phyloP scores from a whole-genome alignment of 306 rosid genomes.

The Ochetophila trinervis region DNA sequence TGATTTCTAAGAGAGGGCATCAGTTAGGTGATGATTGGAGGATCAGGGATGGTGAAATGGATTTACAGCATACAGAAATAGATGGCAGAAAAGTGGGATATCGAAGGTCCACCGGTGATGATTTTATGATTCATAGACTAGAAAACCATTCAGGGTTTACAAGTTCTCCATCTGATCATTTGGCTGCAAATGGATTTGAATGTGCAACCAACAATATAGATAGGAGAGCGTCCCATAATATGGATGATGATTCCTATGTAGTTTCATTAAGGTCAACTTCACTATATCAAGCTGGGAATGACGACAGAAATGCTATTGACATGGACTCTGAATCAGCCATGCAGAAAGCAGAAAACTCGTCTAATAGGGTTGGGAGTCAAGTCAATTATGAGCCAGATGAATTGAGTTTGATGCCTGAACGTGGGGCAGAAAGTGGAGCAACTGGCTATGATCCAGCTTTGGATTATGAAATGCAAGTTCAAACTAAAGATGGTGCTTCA shows the following conservation, averaged over 20 bases:
- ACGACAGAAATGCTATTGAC: constrained; percentile 66
- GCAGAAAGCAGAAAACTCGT: constrained; percentile 44
- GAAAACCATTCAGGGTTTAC: constrained; percentile 38
- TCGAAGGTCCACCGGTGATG: constrained; percentile 54
- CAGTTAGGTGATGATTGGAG: constrained; percentile 34
- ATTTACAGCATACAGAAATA: constrained; percentile 61
- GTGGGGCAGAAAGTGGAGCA: constrained; percentile 61
- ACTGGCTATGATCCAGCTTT: constrained; percentile 76
- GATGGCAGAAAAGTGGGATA: constrained; percentile 56
- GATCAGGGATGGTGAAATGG: constrained; percentile 32
- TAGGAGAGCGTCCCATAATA: constrained; percentile 50
- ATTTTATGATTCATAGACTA: constrained; percentile 61
- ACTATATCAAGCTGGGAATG: constrained; percentile 49
- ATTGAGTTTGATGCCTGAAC: constrained; percentile 77
- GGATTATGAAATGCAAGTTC: constrained; percentile 81
- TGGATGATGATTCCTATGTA: constrained; percentile 83
- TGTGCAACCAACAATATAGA: constrained; percentile 39
- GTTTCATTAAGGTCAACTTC: constrained; percentile 55
- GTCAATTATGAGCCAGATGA: constrained; percentile 73
- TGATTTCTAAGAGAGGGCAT: constrained; percentile 44
- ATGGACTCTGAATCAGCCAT: constrained; percentile 61
- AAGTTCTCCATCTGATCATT: constrained; percentile 42
- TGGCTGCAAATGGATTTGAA: constrained; percentile 53
- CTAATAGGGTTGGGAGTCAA: constrained; percentile 31
- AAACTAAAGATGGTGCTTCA: constrained; percentile 32